phyloP scores from a whole-genome alignment of 306 rosid genomes.

The Myrica gale region DNA sequence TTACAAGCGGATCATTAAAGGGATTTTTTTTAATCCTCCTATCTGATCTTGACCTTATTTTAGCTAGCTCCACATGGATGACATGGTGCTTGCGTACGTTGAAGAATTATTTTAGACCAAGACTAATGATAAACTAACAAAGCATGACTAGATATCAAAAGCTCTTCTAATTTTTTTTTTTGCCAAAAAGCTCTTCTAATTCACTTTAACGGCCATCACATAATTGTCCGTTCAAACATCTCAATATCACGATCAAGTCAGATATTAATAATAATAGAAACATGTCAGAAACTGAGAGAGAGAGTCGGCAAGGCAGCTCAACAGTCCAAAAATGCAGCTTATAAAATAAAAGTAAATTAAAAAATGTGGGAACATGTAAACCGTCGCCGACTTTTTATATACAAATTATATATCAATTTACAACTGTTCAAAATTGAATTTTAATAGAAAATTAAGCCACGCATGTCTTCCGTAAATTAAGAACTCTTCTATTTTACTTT shows the following conservation, averaged over 20 bases:
- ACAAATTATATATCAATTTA: not conserved
- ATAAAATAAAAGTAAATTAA: not conserved
- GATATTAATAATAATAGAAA: too few species aligned
- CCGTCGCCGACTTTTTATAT: slow-evolving; percentile 25
- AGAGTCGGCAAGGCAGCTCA: slow-evolving; percentile 23
- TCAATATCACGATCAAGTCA: too few species aligned
- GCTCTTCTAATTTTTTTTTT: not conserved
- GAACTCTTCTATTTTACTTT: slow-evolving; percentile 10
- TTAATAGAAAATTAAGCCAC: slow-evolving; percentile 1
- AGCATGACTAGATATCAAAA: slow-evolving; percentile 1
- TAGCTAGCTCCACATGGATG: slow-evolving; percentile 17
- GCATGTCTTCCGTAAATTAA: slow-evolving; percentile 23
- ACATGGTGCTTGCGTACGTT: not conserved
- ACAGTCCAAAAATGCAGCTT: slow-evolving; percentile 11
- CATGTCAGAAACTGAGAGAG: slow-evolving; percentile 4
- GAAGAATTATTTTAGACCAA: not conserved
- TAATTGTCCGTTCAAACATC: too few species aligned
- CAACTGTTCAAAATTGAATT: not conserved
- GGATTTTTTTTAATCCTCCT: not conserved
- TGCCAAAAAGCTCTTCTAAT: not conserved
- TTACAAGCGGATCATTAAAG: not conserved
- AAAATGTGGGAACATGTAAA: slow-evolving; percentile 19
- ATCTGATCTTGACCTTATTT: not conserved
- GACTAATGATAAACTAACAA: not conserved
- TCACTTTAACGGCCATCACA: too few species aligned